phyloP scores from a whole-genome alignment of 768 basidiomycete species.

The Tulasnella sp. region DNA sequence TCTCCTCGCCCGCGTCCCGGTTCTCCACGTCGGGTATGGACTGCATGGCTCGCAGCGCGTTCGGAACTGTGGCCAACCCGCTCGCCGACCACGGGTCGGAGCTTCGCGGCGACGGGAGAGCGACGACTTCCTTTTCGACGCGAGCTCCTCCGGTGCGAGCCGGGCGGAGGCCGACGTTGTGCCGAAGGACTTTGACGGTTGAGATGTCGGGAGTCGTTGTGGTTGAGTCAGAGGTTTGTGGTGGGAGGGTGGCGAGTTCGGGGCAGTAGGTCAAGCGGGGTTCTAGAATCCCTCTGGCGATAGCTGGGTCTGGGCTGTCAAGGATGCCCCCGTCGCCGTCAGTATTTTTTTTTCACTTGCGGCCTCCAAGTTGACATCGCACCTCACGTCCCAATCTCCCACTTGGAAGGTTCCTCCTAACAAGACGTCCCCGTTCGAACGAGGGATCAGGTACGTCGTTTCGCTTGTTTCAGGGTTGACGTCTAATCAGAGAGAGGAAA shows the following conservation, averaged over 20 bases:
- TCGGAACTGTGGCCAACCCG: conserved; percentile 31
- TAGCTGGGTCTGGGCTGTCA: conserved; percentile 40
- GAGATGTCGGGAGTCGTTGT: conserved; percentile 39
- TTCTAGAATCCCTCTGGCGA: conserved; percentile 53
- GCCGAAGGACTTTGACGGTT: conserved; percentile 51
- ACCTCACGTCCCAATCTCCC: conserved; percentile 58
- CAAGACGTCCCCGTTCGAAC: conserved; percentile 49
- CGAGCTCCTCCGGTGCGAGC: conserved; percentile 59
- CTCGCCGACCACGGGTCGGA: not conserved
- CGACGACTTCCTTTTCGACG: conserved; percentile 55
- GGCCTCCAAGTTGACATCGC: too few relatives aligned
- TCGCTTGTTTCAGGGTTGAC: conserved; percentile 38
- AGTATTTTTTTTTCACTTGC: too few relatives aligned
- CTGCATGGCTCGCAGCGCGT: conserved; percentile 33
- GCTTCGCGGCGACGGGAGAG: conserved; percentile 41
- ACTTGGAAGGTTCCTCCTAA: conserved; percentile 52
- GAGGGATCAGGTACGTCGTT: conserved; percentile 64
- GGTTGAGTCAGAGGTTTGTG: conserved; percentile 39
- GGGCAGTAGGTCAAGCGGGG: conserved; percentile 43
- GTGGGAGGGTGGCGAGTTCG: conserved; percentile 43
- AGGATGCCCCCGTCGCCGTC: too few relatives aligned
- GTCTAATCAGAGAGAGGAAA: conserved; percentile 13
- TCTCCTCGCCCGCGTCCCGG: conserved; percentile 38
- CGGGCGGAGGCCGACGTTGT: conserved; percentile 65
- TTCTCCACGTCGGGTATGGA: conserved; percentile 37